Conservation (phyloP, 495 filamentous ascomycete species). For the Trichoderma orchidacearum region DNA sequence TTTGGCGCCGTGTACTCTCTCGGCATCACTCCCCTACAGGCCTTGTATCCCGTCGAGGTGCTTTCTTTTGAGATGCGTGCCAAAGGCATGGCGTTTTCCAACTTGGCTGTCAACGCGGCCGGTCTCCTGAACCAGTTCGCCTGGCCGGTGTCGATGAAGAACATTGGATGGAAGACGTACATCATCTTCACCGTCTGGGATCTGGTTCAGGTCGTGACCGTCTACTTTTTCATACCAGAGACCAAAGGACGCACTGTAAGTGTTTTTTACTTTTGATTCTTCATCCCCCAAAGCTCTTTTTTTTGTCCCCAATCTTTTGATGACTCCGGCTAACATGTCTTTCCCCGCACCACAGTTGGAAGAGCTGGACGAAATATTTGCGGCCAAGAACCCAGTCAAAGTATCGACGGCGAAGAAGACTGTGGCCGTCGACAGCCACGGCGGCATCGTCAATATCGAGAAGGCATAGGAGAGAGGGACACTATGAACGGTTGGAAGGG, state of each 20-base stretch:
- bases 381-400: conserved; percentile 33
- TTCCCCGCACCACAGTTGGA: conserved; percentile 30
- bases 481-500: background rate
- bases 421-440: conserved; percentile 16
- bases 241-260: conserved; percentile 39
- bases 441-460: conserved; percentile 17
- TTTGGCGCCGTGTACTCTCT: conserved; percentile 53
- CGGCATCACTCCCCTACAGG: conserved; percentile 49
- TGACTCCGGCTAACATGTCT: background rate
- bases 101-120: conserved; percentile 27
- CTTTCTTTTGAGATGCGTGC: conserved; percentile 39
- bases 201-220: conserved; percentile 29
- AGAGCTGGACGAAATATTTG: conserved; percentile 49
- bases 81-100: conserved; percentile 43
- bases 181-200: conserved; percentile 42
- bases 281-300: too few relatives aligned
- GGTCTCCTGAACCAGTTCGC: conserved; percentile 31
- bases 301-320: background rate
- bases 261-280: too few relatives aligned
- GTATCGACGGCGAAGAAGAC: conserved; percentile 30
- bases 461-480: background rate
- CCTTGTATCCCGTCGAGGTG: conserved; percentile 36
- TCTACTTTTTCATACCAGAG: conserved; percentile 52
- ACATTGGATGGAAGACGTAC: conserved; percentile 17
- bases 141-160: conserved; percentile 12